A percentile compares a stretch with the other conserved stretches of the same genome.
Evolutionary conservation across 139 green algal species (phyloP).

Genomic region (Chlorella sorokiniana): DNA sequence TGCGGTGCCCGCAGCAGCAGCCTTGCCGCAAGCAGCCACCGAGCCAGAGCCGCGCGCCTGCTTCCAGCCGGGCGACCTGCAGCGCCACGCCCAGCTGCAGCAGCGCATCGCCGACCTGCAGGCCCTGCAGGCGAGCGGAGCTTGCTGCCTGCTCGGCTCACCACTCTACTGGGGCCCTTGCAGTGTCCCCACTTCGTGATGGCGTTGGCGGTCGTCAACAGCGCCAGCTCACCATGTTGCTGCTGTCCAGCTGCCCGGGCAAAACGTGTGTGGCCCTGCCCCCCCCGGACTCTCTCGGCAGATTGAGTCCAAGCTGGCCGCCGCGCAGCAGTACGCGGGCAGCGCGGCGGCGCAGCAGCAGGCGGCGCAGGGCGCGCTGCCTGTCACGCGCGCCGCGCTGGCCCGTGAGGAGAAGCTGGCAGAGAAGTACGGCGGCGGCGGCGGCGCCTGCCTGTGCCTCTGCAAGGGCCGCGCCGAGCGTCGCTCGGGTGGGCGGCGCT

Average conservation of each 20-base stretch:
- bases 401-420: not conserved
- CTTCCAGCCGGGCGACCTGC: constrained; percentile 1
- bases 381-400: not conserved
- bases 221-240: no score
- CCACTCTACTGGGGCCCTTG: not conserved
- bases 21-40: not conserved
- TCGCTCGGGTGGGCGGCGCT: not conserved
- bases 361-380: not conserved
- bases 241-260: not conserved
- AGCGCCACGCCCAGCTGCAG: constrained; percentile 6
- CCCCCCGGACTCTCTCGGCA: not conserved
- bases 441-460: constrained; percentile 4
- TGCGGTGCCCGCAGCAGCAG: not conserved
- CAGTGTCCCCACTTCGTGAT: not conserved
- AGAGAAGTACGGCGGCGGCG: not conserved
- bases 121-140: constrained; percentile 5
- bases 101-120: not conserved
- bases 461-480: not conserved
- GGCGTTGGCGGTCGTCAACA: not conserved
- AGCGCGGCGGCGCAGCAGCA: not conserved
- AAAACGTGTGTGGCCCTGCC: not conserved
- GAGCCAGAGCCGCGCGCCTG: not conserved
- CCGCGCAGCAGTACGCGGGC: not conserved
- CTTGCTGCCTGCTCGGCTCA: not conserved
- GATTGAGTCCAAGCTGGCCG: constrained; percentile 1